These are phyloP conservation scores for Phytophthora quininea DNA, from an alignment of 352 stramenopile genomes.

Conservation along the genomic window DNA sequence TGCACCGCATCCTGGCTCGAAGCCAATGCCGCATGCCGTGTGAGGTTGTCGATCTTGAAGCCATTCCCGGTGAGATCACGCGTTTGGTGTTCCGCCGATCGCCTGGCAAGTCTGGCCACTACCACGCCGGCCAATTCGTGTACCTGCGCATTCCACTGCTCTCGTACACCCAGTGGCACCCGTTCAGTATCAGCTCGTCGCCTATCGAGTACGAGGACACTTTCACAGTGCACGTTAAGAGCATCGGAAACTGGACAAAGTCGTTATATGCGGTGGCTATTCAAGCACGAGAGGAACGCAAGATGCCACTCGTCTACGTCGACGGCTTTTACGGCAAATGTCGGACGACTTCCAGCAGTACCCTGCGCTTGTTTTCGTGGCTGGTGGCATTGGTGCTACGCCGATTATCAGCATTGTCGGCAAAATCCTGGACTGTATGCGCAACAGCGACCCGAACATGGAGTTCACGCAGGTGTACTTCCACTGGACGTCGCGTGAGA, in stretches of 20 bases:
- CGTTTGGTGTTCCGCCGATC: slow-evolving; percentile 81
- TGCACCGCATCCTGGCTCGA: slow-evolving; percentile 78
- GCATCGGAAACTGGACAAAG: slow-evolving; percentile 79
- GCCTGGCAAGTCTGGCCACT: slow-evolving; percentile 76
- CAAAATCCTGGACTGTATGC: slow-evolving; percentile 84
- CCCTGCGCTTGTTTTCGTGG: slow-evolving; percentile 77
- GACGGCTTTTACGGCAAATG: slow-evolving; percentile 88
- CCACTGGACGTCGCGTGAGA: slow-evolving; percentile 85
- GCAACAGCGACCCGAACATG: slow-evolving; percentile 78
- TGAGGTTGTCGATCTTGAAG: slow-evolving; percentile 84
- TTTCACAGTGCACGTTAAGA: slow-evolving; percentile 85
- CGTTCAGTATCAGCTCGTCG: slow-evolving; percentile 87
- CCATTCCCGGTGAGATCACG: slow-evolving; percentile 82
- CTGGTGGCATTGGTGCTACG: slow-evolving; percentile 88
- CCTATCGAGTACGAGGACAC: slow-evolving; percentile 86
- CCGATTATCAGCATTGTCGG: slow-evolving; percentile 89
- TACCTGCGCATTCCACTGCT: slow-evolving; percentile 78
- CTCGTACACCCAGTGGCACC: slow-evolving; percentile 81
- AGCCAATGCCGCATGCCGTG: slow-evolving; percentile 74
- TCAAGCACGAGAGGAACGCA: slow-evolving; percentile 76
- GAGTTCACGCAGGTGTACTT: slow-evolving; percentile 80
- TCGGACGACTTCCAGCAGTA: slow-evolving; percentile 86
- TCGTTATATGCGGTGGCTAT: slow-evolving; percentile 77
- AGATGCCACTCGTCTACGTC: slow-evolving; percentile 84
- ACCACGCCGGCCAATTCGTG: slow-evolving; percentile 83